Base-by-base conservation (phyloP, 2,329 filamentous ascomycete species). In the Microcera coccophila region DNA sequence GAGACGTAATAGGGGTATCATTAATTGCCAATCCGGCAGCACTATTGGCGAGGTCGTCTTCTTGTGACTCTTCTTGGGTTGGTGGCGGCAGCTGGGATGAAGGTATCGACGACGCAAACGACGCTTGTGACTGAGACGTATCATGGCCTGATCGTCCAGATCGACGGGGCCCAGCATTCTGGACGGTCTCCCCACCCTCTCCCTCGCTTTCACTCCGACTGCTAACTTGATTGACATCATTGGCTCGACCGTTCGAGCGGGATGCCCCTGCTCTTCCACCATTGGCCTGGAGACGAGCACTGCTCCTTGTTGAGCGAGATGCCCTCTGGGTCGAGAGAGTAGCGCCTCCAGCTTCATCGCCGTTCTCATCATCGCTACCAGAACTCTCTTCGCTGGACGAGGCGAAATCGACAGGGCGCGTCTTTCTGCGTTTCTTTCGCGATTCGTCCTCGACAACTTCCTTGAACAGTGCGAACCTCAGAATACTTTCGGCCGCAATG, bases 401-500 rank as follows among this genome's bases (percentile, higher is more conserved):
- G 62, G 77, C 78, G 40, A 72, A 72, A 42, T 78, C 74, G 14
- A 77, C 71, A 24, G 75, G 74, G 21, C 76, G 73, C 5, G 78
- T 85, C 56, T 87, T 84, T 66, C 88, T 84, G 57, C 90, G 81
- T 67, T 93, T 85, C 74, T 91, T 93, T 55, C 83, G 79, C 44
- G 90, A 87, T 63, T 90, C 84, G 51, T 82, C 77, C 59, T 83
- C 77, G 3, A 95, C 76, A 1, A 98, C 84, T 70, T 98, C 93
- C 65, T 97, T 97, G 78, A 98, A 98, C 26, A 98, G 76, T 3
- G 93, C 94, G 61, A 96, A 98, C 15, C 93, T 81, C 22, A 98
- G 71, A 52, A 98, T 95, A 8, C 82, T 78, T 64, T 98, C 91
- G 9, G 93, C 93, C 24, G 90, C 84, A 40, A 87, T 71, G 2